These are phyloP conservation scores for Thermomucor indicae-seudaticae DNA, from an alignment of 371 early-diverging fungal genomes.

Conservation along the genomic window DNA sequence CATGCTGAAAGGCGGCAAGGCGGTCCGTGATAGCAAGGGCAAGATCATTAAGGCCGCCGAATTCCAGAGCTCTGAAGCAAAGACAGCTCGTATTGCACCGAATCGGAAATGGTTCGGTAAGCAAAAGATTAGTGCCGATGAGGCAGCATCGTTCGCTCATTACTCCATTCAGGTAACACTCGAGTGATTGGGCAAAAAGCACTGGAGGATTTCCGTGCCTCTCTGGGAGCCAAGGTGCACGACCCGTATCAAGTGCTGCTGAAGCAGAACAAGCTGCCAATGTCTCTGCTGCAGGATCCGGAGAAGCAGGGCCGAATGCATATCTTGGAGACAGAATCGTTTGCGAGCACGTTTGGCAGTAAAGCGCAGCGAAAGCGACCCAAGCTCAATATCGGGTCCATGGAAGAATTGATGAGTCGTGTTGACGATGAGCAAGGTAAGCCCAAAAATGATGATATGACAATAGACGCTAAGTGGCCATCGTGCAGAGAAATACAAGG, in stretches of 20 bases:
- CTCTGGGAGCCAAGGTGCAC: conserved; percentile 82
- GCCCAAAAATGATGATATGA: not conserved
- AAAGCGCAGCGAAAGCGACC: conserved; percentile 96
- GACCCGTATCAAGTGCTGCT: conserved; percentile 97
- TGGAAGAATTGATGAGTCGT: conserved; percentile 82
- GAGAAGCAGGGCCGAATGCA: conserved; percentile 83
- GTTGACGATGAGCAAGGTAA: conserved; percentile 62
- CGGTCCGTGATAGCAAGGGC: conserved; percentile 86
- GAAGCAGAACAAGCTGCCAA: conserved; percentile 95
- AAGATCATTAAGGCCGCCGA: conserved; percentile 93
- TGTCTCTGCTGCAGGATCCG: conserved; percentile 87
- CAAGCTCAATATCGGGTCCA: conserved; percentile 65
- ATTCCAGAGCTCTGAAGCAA: conserved; percentile 83
- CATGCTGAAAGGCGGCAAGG: conserved; percentile 90
- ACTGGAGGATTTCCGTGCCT: conserved; percentile 87
- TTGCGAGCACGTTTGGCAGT: conserved; percentile 87
- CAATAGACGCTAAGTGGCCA: not conserved
- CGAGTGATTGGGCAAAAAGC: conserved; percentile 93
- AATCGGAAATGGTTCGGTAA: conserved; percentile 97
- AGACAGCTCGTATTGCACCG: conserved; percentile 87
- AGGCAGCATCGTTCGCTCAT: not conserved
- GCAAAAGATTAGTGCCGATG: conserved; percentile 7
- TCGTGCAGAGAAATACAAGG: conserved; percentile 61
- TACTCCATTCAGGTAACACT: conserved; percentile 71
- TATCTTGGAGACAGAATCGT: conserved; percentile 91